Evolutionary conservation across 2,329 filamentous ascomycete genomes (phyloP).

Genomic region (Fusarium pininemorale): DNA sequence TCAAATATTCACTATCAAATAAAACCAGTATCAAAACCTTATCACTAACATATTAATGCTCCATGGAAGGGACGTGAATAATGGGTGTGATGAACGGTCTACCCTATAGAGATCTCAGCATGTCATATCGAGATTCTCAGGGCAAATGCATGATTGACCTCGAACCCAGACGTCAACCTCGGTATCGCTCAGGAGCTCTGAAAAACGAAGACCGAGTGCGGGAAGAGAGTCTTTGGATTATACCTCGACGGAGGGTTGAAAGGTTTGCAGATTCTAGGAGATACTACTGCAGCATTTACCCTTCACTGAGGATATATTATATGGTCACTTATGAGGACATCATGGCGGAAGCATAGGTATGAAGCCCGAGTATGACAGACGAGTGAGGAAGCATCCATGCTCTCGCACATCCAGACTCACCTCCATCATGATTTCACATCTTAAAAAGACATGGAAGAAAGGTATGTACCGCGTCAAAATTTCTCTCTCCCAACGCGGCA

Average conservation of each 20-base stretch:
- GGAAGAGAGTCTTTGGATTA: background rate
- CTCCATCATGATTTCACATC: background rate
- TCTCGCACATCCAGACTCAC: background rate
- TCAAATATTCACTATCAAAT: background rate
- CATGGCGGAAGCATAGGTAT: too few relatives aligned
- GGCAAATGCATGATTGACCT: background rate
- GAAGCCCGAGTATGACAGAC: too few relatives aligned
- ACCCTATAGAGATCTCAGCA: background rate
- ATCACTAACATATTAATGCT: background rate
- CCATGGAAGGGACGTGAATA: background rate
- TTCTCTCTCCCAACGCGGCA: slow-evolving; percentile 51
- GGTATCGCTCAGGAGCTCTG: background rate
- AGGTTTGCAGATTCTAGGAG: background rate
- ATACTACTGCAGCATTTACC: background rate
- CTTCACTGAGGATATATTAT: too few relatives aligned
- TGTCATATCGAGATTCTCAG: background rate
- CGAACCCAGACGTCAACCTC: background rate
- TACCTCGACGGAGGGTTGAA: background rate
- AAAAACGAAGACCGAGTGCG: background rate
- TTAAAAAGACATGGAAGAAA: background rate
- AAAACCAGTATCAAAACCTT: background rate
- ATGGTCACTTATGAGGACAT: background rate
- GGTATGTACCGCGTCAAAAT: slow-evolving; percentile 49
- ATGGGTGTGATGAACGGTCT: background rate
- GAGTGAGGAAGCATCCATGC: background rate